Conservation (phyloP, 2,329 filamentous ascomycete species). For the Sporothrix mexicana region DNA sequence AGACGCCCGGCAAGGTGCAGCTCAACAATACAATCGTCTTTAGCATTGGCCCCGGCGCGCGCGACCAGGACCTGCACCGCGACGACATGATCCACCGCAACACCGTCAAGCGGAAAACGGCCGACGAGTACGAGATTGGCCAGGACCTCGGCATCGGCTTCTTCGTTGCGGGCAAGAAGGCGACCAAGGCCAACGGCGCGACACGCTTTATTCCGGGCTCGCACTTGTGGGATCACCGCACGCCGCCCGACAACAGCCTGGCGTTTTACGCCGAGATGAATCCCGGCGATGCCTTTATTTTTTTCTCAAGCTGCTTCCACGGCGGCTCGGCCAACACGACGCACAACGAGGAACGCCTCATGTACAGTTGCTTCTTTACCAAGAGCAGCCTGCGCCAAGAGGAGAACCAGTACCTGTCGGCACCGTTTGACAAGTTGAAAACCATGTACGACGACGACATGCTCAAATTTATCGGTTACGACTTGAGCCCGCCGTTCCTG, state of each 20-base stretch:
- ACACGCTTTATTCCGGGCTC: constrained; percentile 47
- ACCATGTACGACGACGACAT: too few relatives aligned
- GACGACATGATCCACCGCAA: constrained; percentile 42
- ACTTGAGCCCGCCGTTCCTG: too few relatives aligned
- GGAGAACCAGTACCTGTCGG: constrained; percentile 41
- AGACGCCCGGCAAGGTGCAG: constrained; percentile 36
- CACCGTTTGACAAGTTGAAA: too few relatives aligned
- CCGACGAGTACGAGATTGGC: constrained; percentile 34
- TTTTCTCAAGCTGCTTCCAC: constrained; percentile 41
- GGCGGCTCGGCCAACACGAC: constrained; percentile 42
- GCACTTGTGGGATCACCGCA: constrained; percentile 44
- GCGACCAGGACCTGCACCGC: constrained; percentile 40
- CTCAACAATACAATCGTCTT: constrained; percentile 44
- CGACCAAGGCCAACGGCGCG: constrained; percentile 45
- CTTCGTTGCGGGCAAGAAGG: constrained; percentile 45
- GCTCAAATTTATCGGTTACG: too few relatives aligned
- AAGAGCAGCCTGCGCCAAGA: constrained; percentile 35
- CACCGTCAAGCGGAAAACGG: constrained; percentile 23
- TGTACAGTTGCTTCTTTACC: too few relatives aligned
- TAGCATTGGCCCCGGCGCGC: constrained; percentile 38
- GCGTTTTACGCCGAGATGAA: constrained; percentile 38
- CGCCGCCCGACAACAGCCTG: constrained; percentile 37
- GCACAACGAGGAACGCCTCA: too few relatives aligned
- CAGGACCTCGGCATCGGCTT: constrained; percentile 43
- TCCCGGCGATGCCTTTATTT: constrained; percentile 39